These are phyloP conservation scores for Parachlorella kessleri DNA, from an alignment of 139 green algal species.

Conservation along the genomic window DNA sequence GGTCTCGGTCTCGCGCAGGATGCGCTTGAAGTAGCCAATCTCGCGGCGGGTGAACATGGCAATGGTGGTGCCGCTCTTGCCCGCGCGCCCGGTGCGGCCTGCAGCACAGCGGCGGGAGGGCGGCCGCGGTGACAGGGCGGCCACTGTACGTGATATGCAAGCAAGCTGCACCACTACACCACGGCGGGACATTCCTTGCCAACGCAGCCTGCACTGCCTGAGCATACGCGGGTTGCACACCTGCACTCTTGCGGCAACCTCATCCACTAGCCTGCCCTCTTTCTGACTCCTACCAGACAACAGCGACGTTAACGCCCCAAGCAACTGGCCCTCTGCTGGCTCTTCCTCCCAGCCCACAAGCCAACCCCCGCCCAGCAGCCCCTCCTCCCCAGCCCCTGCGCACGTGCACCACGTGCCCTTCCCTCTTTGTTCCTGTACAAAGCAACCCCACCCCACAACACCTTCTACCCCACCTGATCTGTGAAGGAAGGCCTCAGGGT, in stretches of 20 bases:
- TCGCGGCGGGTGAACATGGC: conserved; percentile 79
- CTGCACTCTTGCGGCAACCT: too few relatives aligned
- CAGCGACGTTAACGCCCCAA: too few relatives aligned
- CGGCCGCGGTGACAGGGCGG: background rate
- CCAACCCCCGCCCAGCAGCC: background rate
- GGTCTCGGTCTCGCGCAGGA: conserved; percentile 64
- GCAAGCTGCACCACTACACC: background rate
- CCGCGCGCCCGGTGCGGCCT: conserved; percentile 77
- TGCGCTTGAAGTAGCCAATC: conserved; percentile 59
- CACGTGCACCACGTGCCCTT: too few relatives aligned
- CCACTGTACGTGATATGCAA: background rate
- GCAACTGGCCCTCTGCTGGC: too few relatives aligned
- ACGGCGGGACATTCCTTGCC: too few relatives aligned
- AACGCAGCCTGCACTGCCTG: too few relatives aligned
- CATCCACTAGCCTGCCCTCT: too few relatives aligned
- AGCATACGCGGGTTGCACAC: too few relatives aligned
- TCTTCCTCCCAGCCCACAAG: too few relatives aligned
- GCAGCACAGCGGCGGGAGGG: background rate
- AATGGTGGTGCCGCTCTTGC: conserved; percentile 76
- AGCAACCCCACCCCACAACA: background rate
- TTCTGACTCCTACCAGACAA: too few relatives aligned
- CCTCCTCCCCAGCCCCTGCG: too few relatives aligned
- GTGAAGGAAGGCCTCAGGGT: conserved; percentile 63
- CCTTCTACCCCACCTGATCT: conserved; percentile 13
- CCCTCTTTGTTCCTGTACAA: too few relatives aligned